Evolutionary conservation across 352 stramenopile species (phyloP).

Genomic region (Thraustochytrium striatum): DNA sequence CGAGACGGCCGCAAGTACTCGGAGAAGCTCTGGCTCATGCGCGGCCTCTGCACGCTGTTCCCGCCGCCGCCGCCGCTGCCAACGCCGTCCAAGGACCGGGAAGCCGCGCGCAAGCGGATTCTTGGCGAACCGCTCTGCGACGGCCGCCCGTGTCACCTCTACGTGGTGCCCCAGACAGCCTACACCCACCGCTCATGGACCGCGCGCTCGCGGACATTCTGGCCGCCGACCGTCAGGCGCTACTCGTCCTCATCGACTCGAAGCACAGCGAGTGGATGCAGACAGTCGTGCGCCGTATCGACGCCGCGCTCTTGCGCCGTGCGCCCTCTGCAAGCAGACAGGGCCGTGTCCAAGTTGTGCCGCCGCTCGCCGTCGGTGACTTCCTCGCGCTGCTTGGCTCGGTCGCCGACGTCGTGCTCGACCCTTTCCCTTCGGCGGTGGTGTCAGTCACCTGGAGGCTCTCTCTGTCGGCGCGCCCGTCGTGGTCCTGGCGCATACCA

Average conservation of each 20-base stretch:
- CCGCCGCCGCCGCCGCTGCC: constrained; percentile 6
- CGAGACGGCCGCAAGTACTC: constrained; percentile 60
- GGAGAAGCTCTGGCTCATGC: constrained; percentile 69
- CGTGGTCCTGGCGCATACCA: constrained; percentile 25
- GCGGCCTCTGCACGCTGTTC: constrained; percentile 66
- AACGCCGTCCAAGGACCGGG: too few relatives aligned
- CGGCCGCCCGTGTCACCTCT: constrained; percentile 58
- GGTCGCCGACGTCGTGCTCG: constrained; percentile 66
- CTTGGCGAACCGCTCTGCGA: constrained; percentile 36
- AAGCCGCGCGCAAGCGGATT: background rate
- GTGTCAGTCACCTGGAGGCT: constrained; percentile 73
- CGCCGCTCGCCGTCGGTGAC: constrained; percentile 60
- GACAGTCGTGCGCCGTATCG: background rate
- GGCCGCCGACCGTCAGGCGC: constrained; percentile 37
- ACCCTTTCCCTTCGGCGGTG: constrained; percentile 75
- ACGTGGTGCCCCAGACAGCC: constrained; percentile 55
- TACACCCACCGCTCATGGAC: constrained; percentile 39
- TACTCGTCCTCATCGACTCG: constrained; percentile 56
- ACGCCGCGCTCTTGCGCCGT: background rate
- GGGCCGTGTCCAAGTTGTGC: constrained; percentile 61
- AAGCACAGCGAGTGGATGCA: constrained; percentile 50
- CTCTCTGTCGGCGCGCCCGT: constrained; percentile 69
- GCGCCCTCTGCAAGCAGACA: too few relatives aligned
- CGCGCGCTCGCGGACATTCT: constrained; percentile 2
- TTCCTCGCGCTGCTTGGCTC: constrained; percentile 62